These are phyloP conservation scores for Diaporthe eres DNA, from an alignment of 2,329 filamentous ascomycete genomes.

Conservation along the genomic window DNA sequence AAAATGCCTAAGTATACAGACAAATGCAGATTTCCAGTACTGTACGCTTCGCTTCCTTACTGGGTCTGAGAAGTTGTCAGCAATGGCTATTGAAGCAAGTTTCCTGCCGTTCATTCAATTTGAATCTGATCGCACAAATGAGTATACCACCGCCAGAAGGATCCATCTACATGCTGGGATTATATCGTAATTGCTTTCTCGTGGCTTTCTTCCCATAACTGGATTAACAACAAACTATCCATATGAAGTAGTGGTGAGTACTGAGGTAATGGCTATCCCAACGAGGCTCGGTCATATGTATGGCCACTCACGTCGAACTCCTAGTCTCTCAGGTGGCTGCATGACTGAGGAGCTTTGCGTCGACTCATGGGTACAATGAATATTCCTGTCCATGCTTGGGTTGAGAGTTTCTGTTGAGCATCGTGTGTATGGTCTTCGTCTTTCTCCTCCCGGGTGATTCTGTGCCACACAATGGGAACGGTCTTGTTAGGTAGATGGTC, in stretches of 20 bases:
- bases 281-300: slow-evolving; percentile 67
- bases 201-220: too few species aligned
- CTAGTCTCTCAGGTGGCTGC: slow-evolving; percentile 73
- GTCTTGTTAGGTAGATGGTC: background rate
- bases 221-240: slow-evolving; percentile 60
- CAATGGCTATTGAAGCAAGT: slow-evolving; percentile 81
- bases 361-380: too few species aligned
- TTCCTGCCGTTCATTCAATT: slow-evolving; percentile 71
- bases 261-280: slow-evolving; percentile 75
- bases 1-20: too few species aligned
- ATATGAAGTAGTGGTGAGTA: slow-evolving; percentile 70
- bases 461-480: background rate
- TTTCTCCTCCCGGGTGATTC: background rate
- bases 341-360: slow-evolving; percentile 63
- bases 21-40: too few species aligned
- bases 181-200: slow-evolving; percentile 56
- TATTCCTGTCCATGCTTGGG: background rate
- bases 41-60: too few species aligned
- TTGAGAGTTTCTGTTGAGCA: slow-evolving; percentile 65
- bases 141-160: slow-evolving; percentile 74
- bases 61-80: slow-evolving; percentile 67
- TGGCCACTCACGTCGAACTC: slow-evolving; percentile 78
- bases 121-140: slow-evolving; percentile 69
- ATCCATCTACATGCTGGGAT: slow-evolving; percentile 69
- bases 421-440: background rate